A percentile compares a stretch with the other conserved stretches of the same genome.
Evolutionary conservation across 179 eudicot species (phyloP).

Genomic region (Beta corolliflora): DNA sequence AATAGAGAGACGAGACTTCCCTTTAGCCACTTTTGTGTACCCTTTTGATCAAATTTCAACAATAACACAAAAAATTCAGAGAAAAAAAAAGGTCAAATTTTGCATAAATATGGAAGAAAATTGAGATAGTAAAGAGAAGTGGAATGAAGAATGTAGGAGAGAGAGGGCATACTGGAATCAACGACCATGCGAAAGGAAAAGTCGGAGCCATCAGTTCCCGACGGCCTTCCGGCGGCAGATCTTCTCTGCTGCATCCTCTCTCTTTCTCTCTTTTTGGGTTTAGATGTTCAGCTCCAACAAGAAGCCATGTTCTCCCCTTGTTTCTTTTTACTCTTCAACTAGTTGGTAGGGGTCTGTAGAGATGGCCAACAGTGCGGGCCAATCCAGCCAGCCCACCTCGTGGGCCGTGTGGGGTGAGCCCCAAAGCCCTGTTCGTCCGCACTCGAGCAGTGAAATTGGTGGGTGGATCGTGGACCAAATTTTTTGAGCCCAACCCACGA

Average conservation of each 20-base stretch:
- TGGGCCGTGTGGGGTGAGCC: no score
- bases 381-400: no score
- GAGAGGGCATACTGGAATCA: conserved; percentile 60
- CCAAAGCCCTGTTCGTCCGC: no score
- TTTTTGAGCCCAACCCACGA: no score
- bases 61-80: conserved; percentile 1
- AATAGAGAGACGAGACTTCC: conserved; percentile 60
- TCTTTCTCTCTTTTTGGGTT: neutral
- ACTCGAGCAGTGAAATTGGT: no score
- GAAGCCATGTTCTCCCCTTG: neutral
- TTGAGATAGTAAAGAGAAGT: neutral
- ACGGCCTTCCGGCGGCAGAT: conserved; percentile 52
- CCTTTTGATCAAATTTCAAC: conserved; percentile 39
- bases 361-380: no score
- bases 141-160: neutral
- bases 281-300: neutral
- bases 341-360: no score
- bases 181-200: conserved; percentile 93
- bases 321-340: no score
- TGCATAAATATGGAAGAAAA: neutral
- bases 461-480: no score
- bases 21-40: conserved; percentile 78
- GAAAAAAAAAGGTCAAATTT: neutral
- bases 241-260: conserved; percentile 65
- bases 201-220: conserved; percentile 92